Evolutionary conservation across 345 rosid genomes (phyloP).

Genomic region (Adansonia digitata): DNA sequence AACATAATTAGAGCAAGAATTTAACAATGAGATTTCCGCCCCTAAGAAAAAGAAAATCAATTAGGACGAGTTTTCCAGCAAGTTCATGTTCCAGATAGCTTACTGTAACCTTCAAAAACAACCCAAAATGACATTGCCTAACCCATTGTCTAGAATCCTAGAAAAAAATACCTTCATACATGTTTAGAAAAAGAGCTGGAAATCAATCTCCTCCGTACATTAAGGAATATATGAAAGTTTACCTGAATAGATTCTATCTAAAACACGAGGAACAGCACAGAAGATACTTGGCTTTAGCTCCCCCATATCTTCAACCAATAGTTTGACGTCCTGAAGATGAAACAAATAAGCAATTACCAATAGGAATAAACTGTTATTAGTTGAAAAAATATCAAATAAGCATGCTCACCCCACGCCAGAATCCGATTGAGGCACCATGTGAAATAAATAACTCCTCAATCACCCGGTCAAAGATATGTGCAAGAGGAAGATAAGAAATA

Average conservation of each 20-base stretch:
- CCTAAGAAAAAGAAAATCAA: background rate
- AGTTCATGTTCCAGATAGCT: background rate
- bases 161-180: background rate
- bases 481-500: slow-evolving; percentile 95
- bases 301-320: slow-evolving; percentile 75
- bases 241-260: slow-evolving; percentile 86
- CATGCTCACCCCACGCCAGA: slow-evolving; percentile 91
- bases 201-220: background rate
- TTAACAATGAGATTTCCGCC: background rate
- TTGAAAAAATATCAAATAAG: background rate
- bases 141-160: background rate
- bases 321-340: slow-evolving; percentile 72
- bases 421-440: slow-evolving; percentile 83
- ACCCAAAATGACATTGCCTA: background rate
- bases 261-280: slow-evolving; percentile 98
- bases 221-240: slow-evolving; percentile 7
- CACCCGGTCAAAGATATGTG: slow-evolving; percentile 91
- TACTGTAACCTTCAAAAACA: background rate
- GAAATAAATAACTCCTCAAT: slow-evolving; percentile 78
- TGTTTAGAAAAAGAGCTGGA: background rate
- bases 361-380: slow-evolving; percentile 4
- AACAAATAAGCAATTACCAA: slow-evolving; percentile 9
- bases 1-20: background rate
- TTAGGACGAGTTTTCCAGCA: background rate
- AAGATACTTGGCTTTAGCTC: slow-evolving; percentile 91